A percentile compares a stretch with the other conserved stretches of the same genome.
Conservation (phyloP, 2,329 filamentous ascomycete species). For the Keithomyces neogunnii region DNA sequence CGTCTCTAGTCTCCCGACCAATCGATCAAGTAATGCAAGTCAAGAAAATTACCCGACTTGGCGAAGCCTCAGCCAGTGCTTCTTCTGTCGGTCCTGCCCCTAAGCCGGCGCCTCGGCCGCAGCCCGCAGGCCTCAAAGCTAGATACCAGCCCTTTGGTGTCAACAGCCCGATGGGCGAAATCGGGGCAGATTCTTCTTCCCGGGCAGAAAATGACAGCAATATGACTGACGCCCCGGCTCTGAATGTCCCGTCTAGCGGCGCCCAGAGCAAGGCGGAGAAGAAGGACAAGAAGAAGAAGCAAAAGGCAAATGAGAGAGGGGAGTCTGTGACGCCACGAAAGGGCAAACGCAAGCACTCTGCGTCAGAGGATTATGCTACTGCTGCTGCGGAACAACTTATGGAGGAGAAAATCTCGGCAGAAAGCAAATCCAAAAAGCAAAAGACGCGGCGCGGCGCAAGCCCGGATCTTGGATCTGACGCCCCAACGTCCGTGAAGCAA, state of each 20-base stretch:
- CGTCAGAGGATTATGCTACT: conserved; percentile 29
- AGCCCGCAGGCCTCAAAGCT: conserved; percentile 59
- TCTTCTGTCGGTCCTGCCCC: conserved; percentile 33
- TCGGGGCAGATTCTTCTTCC: conserved; percentile 31
- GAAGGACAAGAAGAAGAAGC: conserved; percentile 20
- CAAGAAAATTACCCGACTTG: conserved; percentile 51
- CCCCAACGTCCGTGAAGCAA: conserved; percentile 21
- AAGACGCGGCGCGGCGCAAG: conserved; percentile 24
- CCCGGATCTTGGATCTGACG: conserved; percentile 25
- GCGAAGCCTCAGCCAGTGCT: conserved; percentile 19
- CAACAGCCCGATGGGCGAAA: conserved; percentile 22
- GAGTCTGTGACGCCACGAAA: conserved; percentile 18
- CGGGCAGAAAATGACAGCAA: conserved; percentile 36
- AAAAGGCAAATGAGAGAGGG: conserved; percentile 4
- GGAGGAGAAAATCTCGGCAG: conserved; percentile 23
- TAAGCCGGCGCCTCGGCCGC: conserved; percentile 47
- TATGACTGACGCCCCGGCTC: conserved; percentile 32
- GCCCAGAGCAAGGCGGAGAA: conserved; percentile 20
- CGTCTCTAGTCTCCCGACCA: conserved; percentile 21
- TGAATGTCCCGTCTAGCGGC: conserved; percentile 10
- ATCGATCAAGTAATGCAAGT: conserved; percentile 57
- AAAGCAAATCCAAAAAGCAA: conserved; percentile 34
- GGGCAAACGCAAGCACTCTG: conserved; percentile 27
- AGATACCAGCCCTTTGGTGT: conserved; percentile 61
- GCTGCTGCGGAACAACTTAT: conserved; percentile 26